Percentiles rank a stretch among this genome's conserved stretches.
phyloP scores from a whole-genome alignment of 2,329 filamentous ascomycete species.

The Nemania sp. region DNA sequence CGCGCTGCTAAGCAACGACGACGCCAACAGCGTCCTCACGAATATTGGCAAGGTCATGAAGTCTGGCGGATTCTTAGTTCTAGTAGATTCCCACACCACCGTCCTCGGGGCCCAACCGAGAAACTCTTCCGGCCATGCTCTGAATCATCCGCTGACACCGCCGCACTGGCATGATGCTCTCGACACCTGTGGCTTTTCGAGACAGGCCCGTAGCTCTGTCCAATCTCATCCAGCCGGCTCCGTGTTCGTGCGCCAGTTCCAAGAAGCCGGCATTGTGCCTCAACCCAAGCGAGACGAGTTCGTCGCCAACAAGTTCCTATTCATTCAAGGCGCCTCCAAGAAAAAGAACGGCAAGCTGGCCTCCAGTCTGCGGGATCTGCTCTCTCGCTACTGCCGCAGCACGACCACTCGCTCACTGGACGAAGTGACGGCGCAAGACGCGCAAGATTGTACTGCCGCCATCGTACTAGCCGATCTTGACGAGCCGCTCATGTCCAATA shows the following conservation, averaged over 20 bases:
- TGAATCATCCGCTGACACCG: slow-evolving; percentile 29
- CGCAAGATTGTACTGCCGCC: slow-evolving; percentile 38
- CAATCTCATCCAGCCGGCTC: slow-evolving; percentile 43
- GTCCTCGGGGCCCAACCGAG: slow-evolving; percentile 12
- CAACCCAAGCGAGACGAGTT: not conserved
- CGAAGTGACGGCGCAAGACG: slow-evolving; percentile 26
- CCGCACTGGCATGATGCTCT: slow-evolving; percentile 44
- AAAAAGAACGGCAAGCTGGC: slow-evolving; percentile 28
- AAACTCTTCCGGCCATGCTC: slow-evolving; percentile 24
- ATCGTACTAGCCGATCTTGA: slow-evolving; percentile 47
- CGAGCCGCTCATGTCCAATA: slow-evolving; percentile 40
- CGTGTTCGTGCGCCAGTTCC: slow-evolving; percentile 46
- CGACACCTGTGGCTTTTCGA: slow-evolving; percentile 41
- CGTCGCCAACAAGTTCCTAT: slow-evolving; percentile 38
- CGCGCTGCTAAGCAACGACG: slow-evolving; percentile 39
- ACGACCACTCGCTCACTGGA: slow-evolving; percentile 38
- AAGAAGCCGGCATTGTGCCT: slow-evolving; percentile 18
- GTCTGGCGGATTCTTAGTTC: slow-evolving; percentile 46
- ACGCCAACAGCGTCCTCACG: slow-evolving; percentile 27
- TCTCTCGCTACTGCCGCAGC: slow-evolving; percentile 30
- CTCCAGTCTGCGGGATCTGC: slow-evolving; percentile 25
- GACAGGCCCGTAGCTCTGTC: slow-evolving; percentile 39
- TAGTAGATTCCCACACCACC: slow-evolving; percentile 28
- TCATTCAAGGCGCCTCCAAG: slow-evolving; percentile 39
- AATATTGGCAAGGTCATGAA: slow-evolving; percentile 42